These are phyloP conservation scores for Arabidopsis arenosa DNA, from an alignment of 345 rosid species.

Conservation along the genomic window DNA sequence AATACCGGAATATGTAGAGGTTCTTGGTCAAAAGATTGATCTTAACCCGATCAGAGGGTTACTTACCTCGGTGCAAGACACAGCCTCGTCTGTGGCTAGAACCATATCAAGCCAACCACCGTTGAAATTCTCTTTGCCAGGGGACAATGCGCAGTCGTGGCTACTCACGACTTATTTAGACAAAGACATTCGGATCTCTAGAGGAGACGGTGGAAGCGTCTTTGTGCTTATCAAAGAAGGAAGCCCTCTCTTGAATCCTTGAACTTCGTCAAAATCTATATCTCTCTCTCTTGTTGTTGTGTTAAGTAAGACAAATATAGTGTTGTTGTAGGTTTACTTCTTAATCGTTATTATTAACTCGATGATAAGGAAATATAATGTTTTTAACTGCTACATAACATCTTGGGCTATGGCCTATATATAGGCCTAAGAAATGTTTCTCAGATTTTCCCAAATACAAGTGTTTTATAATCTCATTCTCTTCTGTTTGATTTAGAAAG, in stretches of 20 bases:
- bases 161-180: slow-evolving; percentile 84
- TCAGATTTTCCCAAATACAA: too few species aligned
- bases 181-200: slow-evolving; percentile 76
- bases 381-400: too few species aligned
- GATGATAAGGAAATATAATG: neutral
- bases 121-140: slow-evolving; percentile 68
- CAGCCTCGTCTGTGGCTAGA: slow-evolving; percentile 76
- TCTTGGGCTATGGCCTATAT: too few species aligned
- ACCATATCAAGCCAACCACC: slow-evolving; percentile 92
- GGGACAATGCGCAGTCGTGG: slow-evolving; percentile 81
- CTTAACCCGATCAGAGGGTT: slow-evolving; percentile 71
- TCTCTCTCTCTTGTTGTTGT: neutral
- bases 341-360: neutral
- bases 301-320: neutral
- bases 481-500: too few species aligned
- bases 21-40: slow-evolving; percentile 81
- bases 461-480: too few species aligned
- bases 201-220: slow-evolving; percentile 82
- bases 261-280: neutral
- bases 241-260: slow-evolving; percentile 63
- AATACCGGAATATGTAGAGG: slow-evolving; percentile 73
- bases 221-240: slow-evolving; percentile 90
- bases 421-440: too few species aligned
- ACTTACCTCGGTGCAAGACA: slow-evolving; percentile 75
- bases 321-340: slow-evolving; percentile 12